Evolutionary conservation across 768 basidiomycete genomes (phyloP), one percentile per base, ranked within the genome.

Genomic region (Suillus tomentosus): DNA sequence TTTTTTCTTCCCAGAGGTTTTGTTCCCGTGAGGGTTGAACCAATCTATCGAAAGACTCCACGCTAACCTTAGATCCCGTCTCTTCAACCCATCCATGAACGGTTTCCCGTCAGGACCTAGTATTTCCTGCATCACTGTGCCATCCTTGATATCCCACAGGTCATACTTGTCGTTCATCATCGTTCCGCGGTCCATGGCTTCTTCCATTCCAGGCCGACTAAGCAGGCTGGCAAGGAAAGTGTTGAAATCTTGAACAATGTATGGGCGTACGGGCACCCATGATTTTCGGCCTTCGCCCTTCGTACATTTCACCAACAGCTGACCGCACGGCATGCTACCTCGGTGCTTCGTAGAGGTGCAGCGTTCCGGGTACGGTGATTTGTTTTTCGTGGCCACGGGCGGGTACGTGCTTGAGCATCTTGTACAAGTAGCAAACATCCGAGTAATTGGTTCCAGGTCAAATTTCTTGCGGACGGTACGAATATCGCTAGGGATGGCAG

Each of bases 21-120:
- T 77, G 47, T 76, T 77, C 4, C 67, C 64, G 40, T 65, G 75
- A 6, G 74, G 76, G 70, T 79, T 79, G 60, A 77, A 78, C 77
- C 77, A 78, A 60, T 79, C 76, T 62, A 78, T 65, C 65, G 74
- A 78, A 8, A 77, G 34, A 7, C 70, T 68, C 70, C 76, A 78
- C 1, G 69, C 63, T 3, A 75, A 65, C 24, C 68, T 54, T 1
- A 48, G 22, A 3, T 48, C 47, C 47, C 3, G 2, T 50, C 48
- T 50, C 24, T 24, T 50, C 2, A 50, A 7, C 22, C 48, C 48
- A 50, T 50, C 24, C 48, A 50, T 50, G 42, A 65, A 77, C 71
- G 66, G 74, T 34, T 70, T 54, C 31, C 71, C 69, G 60, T 78
- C 73, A 27, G 63, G 60, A 34, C 67, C 69, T 24, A 59, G 58